Evolutionary conservation across 2,329 filamentous ascomycete species (phyloP).

Genomic region (Salinomyces thailandicus): DNA sequence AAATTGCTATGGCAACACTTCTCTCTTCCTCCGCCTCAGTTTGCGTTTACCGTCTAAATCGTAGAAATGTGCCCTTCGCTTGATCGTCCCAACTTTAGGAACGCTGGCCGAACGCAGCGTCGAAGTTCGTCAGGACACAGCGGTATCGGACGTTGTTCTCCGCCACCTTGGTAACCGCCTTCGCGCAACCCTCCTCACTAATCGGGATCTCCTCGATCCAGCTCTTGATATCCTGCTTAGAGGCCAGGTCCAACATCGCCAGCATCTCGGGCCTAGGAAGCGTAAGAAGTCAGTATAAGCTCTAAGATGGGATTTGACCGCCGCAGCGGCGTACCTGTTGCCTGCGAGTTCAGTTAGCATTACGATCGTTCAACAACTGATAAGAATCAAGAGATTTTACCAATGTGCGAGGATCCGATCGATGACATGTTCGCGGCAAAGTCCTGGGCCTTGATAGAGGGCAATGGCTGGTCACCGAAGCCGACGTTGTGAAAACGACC

Average conservation of each 20-base stretch:
- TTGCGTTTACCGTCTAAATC: too few species aligned
- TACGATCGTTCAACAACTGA: too few species aligned
- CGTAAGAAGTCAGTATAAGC: not conserved
- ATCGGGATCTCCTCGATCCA: slow-evolving; percentile 61
- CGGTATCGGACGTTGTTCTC: slow-evolving; percentile 63
- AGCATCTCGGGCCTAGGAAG: slow-evolving; percentile 35
- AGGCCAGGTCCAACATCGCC: slow-evolving; percentile 41
- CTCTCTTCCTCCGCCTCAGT: too few species aligned
- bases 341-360: too few species aligned
- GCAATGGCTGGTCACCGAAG: slow-evolving; percentile 64
- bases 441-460: slow-evolving; percentile 55
- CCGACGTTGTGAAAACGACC: slow-evolving; percentile 72
- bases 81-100: slow-evolving; percentile 11
- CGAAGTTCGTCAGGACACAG: slow-evolving; percentile 54
- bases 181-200: slow-evolving; percentile 55
- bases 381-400: too few species aligned
- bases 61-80: not conserved
- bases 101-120: slow-evolving; percentile 53
- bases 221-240: slow-evolving; percentile 42
- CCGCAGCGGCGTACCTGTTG: too few species aligned
- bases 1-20: too few species aligned
- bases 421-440: slow-evolving; percentile 61
- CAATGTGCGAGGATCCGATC: slow-evolving; percentile 42
- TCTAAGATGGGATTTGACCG: too few species aligned
- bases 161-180: slow-evolving; percentile 56